Evolutionary conservation across 768 basidiomycete species (phyloP).

Genomic region (Tricholoma furcatifolium): DNA sequence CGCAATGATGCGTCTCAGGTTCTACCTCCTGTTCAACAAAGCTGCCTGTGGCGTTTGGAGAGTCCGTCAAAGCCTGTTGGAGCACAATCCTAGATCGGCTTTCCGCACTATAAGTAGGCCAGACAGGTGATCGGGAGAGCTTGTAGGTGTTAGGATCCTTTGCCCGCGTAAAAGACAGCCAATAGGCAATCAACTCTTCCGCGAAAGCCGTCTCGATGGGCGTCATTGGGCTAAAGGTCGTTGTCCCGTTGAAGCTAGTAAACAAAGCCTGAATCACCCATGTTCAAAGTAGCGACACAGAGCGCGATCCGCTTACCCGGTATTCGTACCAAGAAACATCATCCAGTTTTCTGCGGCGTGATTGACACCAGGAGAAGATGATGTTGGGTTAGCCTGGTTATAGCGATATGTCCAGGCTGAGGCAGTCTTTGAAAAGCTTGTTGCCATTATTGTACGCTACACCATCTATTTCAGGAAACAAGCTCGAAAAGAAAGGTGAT

Average conservation of each 20-base stretch:
- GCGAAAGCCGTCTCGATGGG: conserved; percentile 50
- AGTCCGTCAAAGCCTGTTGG: conserved; percentile 32
- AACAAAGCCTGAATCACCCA: not conserved
- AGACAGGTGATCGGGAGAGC: conserved; percentile 47
- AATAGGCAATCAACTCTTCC: conserved; percentile 60
- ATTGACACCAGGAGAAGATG: conserved; percentile 29
- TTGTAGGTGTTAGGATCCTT: conserved; percentile 57
- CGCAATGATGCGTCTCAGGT: conserved; percentile 37
- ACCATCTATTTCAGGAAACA: not conserved
- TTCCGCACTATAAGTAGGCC: conserved; percentile 37
- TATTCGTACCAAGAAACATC: conserved; percentile 62
- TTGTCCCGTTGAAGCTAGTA: conserved; percentile 16
- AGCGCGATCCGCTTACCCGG: conserved; percentile 41
- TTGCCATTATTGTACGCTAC: conserved; percentile 47
- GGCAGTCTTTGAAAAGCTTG: conserved; percentile 32
- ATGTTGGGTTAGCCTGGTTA: conserved; percentile 52
- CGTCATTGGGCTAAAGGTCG: conserved; percentile 25
- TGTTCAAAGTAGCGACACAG: not conserved
- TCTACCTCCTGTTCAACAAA: conserved; percentile 37
- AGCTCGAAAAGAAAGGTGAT: not conserved
- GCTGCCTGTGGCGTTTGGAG: conserved; percentile 36
- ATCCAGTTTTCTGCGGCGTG: conserved; percentile 69
- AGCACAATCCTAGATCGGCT: conserved; percentile 43
- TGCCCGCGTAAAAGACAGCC: conserved; percentile 63
- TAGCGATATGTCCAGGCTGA: conserved; percentile 57